Conservation (phyloP, 306 rosid genomes). For the Rosa multiflora region DNA sequence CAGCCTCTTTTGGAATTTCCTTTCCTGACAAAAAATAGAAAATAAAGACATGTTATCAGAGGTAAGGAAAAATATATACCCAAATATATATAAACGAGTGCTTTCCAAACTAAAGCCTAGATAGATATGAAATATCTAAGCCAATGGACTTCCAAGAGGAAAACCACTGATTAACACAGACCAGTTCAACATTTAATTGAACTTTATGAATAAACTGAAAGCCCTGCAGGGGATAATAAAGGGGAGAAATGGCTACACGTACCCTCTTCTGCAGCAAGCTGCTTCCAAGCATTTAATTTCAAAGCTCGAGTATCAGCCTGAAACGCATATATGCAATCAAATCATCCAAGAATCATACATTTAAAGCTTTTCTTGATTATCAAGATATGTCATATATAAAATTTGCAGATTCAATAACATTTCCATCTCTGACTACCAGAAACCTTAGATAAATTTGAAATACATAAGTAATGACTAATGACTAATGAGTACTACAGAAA, state of each 20-base stretch:
- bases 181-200: background rate
- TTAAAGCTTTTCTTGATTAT: constrained; percentile 8
- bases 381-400: background rate
- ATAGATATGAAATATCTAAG: background rate
- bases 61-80: background rate
- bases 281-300: constrained; percentile 81
- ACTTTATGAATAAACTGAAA: background rate
- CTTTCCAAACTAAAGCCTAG: background rate
- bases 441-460: background rate
- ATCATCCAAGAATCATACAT: constrained; percentile 10
- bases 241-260: constrained; percentile 26
- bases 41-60: background rate
- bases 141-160: background rate
- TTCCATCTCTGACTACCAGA: background rate
- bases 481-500: constrained; percentile 14
- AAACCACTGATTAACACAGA: background rate
- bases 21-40: constrained; percentile 48
- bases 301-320: constrained; percentile 89
- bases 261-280: constrained; percentile 90
- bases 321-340: constrained; percentile 35
- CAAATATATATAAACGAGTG: background rate
- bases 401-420: background rate
- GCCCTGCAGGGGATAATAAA: background rate
- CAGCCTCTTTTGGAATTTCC: constrained; percentile 65
- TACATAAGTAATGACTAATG: background rate